A percentile compares a stretch with the other conserved stretches of the same genome.
Conservation (phyloP, 345 rosid genomes). For the Orychophragmus violaceus region DNA sequence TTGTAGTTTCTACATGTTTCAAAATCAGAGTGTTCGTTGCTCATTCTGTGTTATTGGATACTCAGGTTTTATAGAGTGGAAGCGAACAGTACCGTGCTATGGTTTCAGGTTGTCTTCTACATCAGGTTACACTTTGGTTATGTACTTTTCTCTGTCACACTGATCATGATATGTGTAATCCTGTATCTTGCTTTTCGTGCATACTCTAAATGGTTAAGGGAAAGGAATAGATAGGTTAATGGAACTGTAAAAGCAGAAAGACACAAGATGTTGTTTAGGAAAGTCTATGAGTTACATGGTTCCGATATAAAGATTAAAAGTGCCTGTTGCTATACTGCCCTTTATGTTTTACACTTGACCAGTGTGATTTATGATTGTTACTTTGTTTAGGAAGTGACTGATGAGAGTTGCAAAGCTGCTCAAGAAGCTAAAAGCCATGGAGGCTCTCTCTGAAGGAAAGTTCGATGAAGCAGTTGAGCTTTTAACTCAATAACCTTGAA, state of each 20-base stretch:
- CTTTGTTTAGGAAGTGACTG: constrained; percentile 57
- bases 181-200: too few species aligned
- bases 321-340: too few species aligned
- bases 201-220: background rate
- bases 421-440: constrained; percentile 83
- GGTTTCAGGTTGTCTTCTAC: constrained; percentile 99
- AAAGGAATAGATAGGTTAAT: background rate
- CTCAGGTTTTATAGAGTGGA: constrained; percentile 79
- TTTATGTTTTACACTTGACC: too few species aligned
- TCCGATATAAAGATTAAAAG: too few species aligned
- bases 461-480: constrained; percentile 74
- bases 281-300: too few species aligned
- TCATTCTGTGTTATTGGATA: background rate
- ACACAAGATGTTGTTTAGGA: background rate
- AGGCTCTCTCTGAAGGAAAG: constrained; percentile 79
- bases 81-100: constrained; percentile 56
- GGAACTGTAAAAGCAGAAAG: background rate
- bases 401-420: constrained; percentile 77
- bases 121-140: constrained; percentile 76
- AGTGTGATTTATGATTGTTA: constrained; percentile 29
- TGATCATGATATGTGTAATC: background rate
- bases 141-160: too few species aligned
- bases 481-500: constrained; percentile 67
- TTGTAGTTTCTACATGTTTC: too few species aligned
- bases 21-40: background rate